Base-by-base conservation (phyloP, 2,329 filamentous ascomycete species). In the Alternaria sp. region DNA sequence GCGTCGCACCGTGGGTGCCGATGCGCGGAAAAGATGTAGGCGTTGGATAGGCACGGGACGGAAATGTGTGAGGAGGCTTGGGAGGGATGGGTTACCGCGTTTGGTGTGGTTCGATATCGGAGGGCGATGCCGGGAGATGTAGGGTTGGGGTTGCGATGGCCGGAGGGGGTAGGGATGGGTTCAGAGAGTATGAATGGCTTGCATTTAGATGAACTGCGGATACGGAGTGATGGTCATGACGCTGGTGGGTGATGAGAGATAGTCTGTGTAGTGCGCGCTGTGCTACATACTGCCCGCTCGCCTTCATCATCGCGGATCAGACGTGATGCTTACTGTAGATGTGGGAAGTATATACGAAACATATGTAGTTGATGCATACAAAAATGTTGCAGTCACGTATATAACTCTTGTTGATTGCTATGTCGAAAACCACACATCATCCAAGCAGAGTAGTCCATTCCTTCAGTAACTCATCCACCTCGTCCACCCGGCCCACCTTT, bases 391-490 rank as follows among this genome's bases (percentile, higher is more conserved):
- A 23, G 21, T 32, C 5, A 13, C 5, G 12, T 32, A 32, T 32
- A 6, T 32, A 32, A 32, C 28, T 5, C 11, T 30, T 30, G 28
- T 13, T 5, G 11, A 32, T 32, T 32, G 26, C 47, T 45, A 51
- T 30, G 28, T 26, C 10, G 30, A 46, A 6, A 28, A 9, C 36
- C 8, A 15, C 9, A 40, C 5, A 15, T 25, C 26, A 49, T 17
- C 49, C 57, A 11, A 66, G 51, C 5, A 68, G 50, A 11, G 57
- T 72, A 7, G 72, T 73, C 72, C 73, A 74, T 23, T 73, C 67
- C 36, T 50, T 65, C 30, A 75, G 52, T 36, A 75, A 51, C 1
- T 66, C 62, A 21, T 74, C 70, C 6, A 74, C 69, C 46, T 72
- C 70, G 25, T 66, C 64, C 5, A 66, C 64, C 21, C 3, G 19